phyloP scores from a whole-genome alignment of 2,329 filamentous ascomycete genomes.

The Incumbomyces lentus region DNA sequence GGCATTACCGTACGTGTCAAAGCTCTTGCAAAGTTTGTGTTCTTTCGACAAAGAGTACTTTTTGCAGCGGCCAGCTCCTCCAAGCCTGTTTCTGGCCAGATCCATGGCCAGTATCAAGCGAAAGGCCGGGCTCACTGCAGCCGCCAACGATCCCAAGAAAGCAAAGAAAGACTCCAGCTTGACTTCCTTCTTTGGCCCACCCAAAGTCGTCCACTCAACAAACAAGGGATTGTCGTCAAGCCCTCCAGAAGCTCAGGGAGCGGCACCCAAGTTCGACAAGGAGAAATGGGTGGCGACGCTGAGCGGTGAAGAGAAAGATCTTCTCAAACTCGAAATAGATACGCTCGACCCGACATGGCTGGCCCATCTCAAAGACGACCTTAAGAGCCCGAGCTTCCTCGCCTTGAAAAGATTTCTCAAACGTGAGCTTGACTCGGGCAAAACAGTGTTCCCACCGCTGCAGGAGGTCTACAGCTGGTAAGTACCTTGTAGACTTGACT shows the following conservation, averaged over 20 bases:
- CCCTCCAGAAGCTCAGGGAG: slow-evolving; percentile 21
- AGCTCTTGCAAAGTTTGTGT: neutral
- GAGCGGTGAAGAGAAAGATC: slow-evolving; percentile 66
- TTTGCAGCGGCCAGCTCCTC: neutral
- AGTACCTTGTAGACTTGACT: slow-evolving; percentile 17
- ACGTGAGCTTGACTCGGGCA: slow-evolving; percentile 60
- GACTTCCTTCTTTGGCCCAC: slow-evolving; percentile 74
- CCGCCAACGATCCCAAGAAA: slow-evolving; percentile 53
- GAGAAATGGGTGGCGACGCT: slow-evolving; percentile 75
- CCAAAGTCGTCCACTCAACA: slow-evolving; percentile 40
- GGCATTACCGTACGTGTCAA: neutral
- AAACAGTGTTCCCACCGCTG: slow-evolving; percentile 76
- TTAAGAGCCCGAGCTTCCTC: slow-evolving; percentile 69
- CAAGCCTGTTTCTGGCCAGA: neutral
- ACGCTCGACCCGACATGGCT: slow-evolving; percentile 90
- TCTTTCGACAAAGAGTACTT: neutral
- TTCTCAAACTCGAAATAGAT: slow-evolving; percentile 82
- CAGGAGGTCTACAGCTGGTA: slow-evolving; percentile 94
- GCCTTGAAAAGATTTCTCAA: slow-evolving; percentile 79
- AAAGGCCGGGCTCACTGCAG: slow-evolving; percentile 11
- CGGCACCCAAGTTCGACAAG: slow-evolving; percentile 63
- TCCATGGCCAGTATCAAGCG: slow-evolving; percentile 15
- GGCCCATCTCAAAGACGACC: slow-evolving; percentile 74
- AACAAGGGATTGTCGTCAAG: slow-evolving; percentile 22
- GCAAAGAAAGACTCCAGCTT: slow-evolving; percentile 67